Conservation (phyloP, 2,329 filamentous ascomycete genomes). For the Mollisia scopiformis region DNA sequence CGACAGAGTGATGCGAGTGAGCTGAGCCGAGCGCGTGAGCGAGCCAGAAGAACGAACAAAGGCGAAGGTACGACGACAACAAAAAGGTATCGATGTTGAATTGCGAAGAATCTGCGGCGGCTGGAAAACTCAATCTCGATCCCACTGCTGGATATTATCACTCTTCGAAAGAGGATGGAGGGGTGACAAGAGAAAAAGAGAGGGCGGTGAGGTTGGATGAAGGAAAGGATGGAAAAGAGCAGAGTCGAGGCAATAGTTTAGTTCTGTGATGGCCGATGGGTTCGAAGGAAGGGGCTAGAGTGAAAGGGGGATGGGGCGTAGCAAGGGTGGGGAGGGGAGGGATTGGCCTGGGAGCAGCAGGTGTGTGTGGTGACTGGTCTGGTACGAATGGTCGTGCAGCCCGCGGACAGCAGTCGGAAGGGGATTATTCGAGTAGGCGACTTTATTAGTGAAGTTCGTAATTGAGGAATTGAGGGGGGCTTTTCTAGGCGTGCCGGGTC, state of each 20-base stretch:
- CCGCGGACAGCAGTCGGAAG: background rate
- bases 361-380: background rate
- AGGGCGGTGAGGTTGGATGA: conserved; percentile 23
- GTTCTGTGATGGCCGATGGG: conserved; percentile 14
- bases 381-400: background rate
- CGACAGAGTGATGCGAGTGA: too few species aligned
- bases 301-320: conserved; percentile 1
- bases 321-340: background rate
- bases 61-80: background rate
- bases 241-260: conserved; percentile 19
- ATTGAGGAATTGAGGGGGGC: too few species aligned
- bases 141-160: conserved; percentile 19
- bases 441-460: too few species aligned
- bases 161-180: conserved; percentile 17
- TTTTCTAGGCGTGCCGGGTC: too few species aligned
- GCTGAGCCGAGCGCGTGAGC: background rate
- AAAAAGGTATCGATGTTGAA: conserved; percentile 4
- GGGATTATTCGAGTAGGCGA: background rate
- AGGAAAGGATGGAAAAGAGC: conserved; percentile 20
- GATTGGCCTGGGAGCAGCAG: background rate
- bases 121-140: conserved; percentile 14
- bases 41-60: background rate
- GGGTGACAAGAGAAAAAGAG: conserved; percentile 20
- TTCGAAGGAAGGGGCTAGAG: background rate
- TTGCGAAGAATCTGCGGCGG: background rate